A percentile compares a stretch with the other conserved stretches of the same genome.
Conservation (phyloP, 1,139 yeast species). For the Yamadazyma sp. region DNA sequence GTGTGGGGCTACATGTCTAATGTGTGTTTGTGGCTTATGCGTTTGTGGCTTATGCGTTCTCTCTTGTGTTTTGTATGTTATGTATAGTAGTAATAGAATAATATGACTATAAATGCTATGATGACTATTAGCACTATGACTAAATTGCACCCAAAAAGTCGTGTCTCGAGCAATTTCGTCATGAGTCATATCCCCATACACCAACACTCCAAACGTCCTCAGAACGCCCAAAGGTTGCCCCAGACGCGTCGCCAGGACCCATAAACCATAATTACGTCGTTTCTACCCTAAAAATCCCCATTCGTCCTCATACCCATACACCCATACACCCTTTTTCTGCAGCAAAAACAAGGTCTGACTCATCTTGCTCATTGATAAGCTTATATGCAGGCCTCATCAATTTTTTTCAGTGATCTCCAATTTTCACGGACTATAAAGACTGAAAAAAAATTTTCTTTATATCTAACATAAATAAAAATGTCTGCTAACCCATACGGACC, state of each 20-base stretch:
- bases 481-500: conserved; percentile 54
- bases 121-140: no score
- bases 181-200: neutral
- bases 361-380: conserved; percentile 1
- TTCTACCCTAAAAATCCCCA: neutral
- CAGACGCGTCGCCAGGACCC: no score
- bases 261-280: no score
- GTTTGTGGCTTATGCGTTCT: no score
- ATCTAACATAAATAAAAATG: conserved; percentile 1
- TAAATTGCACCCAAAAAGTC: neutral
- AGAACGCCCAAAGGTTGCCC: no score
- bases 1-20: no score
- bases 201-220: neutral
- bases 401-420: neutral
- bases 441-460: neutral
- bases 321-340: no score
- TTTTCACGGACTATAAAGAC: conserved; percentile 1
- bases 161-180: neutral
- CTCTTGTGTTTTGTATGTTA: neutral
- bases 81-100: conserved; percentile 1
- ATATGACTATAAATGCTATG: no score
- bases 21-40: no score
- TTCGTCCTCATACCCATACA: neutral
- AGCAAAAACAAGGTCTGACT: conserved; percentile 1
- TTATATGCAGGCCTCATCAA: conserved; percentile 1